Evolutionary conservation across 352 stramenopile genomes (phyloP).

Genomic region (Globisporangium ultimum): DNA sequence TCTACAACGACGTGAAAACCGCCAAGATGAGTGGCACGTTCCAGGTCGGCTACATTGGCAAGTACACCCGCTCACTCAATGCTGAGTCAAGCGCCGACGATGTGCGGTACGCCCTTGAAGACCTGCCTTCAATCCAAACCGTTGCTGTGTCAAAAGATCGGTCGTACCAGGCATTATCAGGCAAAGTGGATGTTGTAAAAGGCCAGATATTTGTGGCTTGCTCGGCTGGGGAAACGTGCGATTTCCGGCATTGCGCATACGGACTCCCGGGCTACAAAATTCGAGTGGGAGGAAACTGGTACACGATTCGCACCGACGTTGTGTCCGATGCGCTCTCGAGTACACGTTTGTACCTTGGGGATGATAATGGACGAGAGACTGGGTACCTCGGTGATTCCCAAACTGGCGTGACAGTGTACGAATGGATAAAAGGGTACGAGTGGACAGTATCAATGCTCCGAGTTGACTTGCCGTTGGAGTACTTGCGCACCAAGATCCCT

Average conservation of each 20-base stretch:
- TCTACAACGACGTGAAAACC: constrained; percentile 41
- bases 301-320: constrained; percentile 51
- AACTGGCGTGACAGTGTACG: constrained; percentile 43
- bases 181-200: constrained; percentile 52
- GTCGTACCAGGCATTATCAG: constrained; percentile 40
- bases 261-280: constrained; percentile 57
- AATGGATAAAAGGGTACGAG: constrained; percentile 72
- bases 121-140: constrained; percentile 51
- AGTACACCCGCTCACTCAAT: constrained; percentile 64
- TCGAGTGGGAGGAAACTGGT: constrained; percentile 63
- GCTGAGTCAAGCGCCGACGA: constrained; percentile 61
- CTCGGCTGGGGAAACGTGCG: constrained; percentile 36
- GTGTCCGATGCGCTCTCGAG: constrained; percentile 35
- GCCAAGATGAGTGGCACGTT: constrained; percentile 79
- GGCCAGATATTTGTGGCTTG: constrained; percentile 65
- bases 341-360: constrained; percentile 52
- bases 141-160: constrained; percentile 41
- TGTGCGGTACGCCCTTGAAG: constrained; percentile 64
- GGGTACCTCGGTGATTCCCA: constrained; percentile 43
- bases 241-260: constrained; percentile 48
- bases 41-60: constrained; percentile 61
- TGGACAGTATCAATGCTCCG: constrained; percentile 60
- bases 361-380: constrained; percentile 51
- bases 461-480: constrained; percentile 32
- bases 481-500: constrained; percentile 56